phyloP scores from a whole-genome alignment of 2,329 filamentous ascomycete species.

The Eutypella sp. region DNA sequence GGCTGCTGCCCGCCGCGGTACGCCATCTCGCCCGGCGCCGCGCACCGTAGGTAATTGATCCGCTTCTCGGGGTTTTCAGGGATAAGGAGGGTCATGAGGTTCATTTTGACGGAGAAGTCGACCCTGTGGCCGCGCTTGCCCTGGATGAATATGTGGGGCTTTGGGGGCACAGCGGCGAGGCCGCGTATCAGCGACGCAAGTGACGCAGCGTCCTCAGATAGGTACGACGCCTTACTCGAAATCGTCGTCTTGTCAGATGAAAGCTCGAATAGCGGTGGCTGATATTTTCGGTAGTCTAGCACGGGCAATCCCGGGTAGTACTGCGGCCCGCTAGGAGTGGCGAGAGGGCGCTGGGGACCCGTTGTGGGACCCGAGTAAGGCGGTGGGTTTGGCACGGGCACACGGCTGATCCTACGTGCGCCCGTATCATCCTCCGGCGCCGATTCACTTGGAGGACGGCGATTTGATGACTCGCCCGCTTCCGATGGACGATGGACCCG shows the following conservation, averaged over 20 bases:
- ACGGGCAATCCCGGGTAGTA: slow-evolving; percentile 43
- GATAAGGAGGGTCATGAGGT: slow-evolving; percentile 49
- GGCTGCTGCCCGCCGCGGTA: slow-evolving; percentile 43
- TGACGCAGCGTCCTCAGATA: slow-evolving; percentile 40
- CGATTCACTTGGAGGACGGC: slow-evolving; percentile 8
- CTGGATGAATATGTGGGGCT: slow-evolving; percentile 46
- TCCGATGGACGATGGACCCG: slow-evolving; percentile 13
- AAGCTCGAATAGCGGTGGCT: slow-evolving; percentile 46
- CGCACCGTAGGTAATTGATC: slow-evolving; percentile 51
- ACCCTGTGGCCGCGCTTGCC: slow-evolving; percentile 39
- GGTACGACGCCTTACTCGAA: slow-evolving; percentile 41
- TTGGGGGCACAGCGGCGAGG: slow-evolving; percentile 49
- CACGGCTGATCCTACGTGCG: background rate
- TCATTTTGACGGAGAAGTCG: slow-evolving; percentile 51
- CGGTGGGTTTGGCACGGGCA: slow-evolving; percentile 12
- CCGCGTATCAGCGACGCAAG: slow-evolving; percentile 42
- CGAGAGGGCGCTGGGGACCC: slow-evolving; percentile 9
- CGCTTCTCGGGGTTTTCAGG: slow-evolving; percentile 39
- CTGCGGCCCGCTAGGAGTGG: slow-evolving; percentile 22
- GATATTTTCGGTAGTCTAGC: slow-evolving; percentile 49
- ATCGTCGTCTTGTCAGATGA: slow-evolving; percentile 44
- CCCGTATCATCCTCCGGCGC: slow-evolving; percentile 1
- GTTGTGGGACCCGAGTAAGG: slow-evolving; percentile 25
- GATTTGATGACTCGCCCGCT: slow-evolving; percentile 7
- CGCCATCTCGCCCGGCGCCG: slow-evolving; percentile 43